Percentiles rank a stretch among this genome's conserved stretches.
phyloP scores from a whole-genome alignment of 2,329 filamentous ascomycete genomes.

The Myriosclerotinia duriaeana region DNA sequence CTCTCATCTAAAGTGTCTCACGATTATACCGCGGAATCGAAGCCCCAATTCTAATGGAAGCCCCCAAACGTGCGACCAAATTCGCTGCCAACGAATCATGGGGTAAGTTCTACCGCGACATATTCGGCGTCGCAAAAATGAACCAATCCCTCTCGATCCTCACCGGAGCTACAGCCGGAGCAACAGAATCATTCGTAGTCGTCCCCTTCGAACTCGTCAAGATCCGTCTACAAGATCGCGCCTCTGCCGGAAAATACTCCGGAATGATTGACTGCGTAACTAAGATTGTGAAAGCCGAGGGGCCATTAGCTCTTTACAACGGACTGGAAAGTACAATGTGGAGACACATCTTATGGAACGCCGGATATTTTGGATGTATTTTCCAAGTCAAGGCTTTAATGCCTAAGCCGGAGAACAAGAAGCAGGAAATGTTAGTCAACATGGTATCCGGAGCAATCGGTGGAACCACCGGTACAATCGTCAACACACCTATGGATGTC shows the following conservation, averaged over 20 bases:
- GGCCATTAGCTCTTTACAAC: slow-evolving; percentile 87
- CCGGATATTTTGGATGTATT: slow-evolving; percentile 96
- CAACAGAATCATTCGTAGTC: slow-evolving; percentile 93
- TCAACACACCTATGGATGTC: slow-evolving; percentile 96
- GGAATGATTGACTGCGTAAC: slow-evolving; percentile 76
- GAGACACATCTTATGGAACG: slow-evolving; percentile 93
- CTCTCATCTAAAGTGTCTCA: not conserved
- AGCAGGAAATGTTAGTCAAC: slow-evolving; percentile 80
- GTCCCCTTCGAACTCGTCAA: slow-evolving; percentile 98
- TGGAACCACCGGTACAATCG: slow-evolving; percentile 83
- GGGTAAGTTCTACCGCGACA: slow-evolving; percentile 88
- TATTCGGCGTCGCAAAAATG: slow-evolving; percentile 84
- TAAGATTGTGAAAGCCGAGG: slow-evolving; percentile 83
- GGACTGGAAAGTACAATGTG: slow-evolving; percentile 95
- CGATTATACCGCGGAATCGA: slow-evolving; percentile 93
- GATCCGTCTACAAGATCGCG: slow-evolving; percentile 95
- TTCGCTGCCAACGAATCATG: slow-evolving; percentile 99
- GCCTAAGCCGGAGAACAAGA: slow-evolving; percentile 78
- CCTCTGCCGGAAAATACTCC: slow-evolving; percentile 83
- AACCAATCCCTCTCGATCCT: slow-evolving; percentile 88
- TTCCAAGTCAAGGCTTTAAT: slow-evolving; percentile 90
- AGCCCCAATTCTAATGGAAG: slow-evolving; percentile 97
- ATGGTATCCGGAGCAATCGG: slow-evolving; percentile 82
- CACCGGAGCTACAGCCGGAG: slow-evolving; percentile 90
- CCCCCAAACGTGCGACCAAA: slow-evolving; percentile 93